These are phyloP conservation scores for Ustilago bromivora DNA, from an alignment of 1,284 basidiomycete species.

Conservation along the genomic window DNA sequence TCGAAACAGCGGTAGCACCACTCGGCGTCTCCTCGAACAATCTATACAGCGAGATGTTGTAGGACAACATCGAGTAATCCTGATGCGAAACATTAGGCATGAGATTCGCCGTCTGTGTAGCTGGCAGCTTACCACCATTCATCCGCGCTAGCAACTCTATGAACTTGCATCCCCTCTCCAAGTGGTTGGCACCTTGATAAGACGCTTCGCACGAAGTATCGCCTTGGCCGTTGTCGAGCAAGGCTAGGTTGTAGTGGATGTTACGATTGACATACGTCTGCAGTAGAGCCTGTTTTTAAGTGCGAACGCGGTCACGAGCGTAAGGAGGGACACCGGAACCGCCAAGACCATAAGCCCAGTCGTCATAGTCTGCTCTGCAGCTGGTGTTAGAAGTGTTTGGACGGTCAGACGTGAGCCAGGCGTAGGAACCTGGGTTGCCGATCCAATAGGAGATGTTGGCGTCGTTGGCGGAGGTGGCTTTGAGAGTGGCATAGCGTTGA, in stretches of 20 bases:
- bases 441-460: constrained; percentile 58
- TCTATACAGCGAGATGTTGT: constrained; percentile 50
- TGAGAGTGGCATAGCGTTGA: constrained; percentile 56
- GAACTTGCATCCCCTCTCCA: constrained; percentile 58
- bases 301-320: constrained; percentile 49
- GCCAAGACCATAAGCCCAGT: constrained; percentile 60
- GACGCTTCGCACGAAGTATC: constrained; percentile 60
- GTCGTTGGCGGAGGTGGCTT: constrained; percentile 55
- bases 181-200: constrained; percentile 60
- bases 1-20: constrained; percentile 1
- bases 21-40: constrained; percentile 50
- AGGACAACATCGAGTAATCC: constrained; percentile 64
- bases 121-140: constrained; percentile 34
- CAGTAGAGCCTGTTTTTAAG: constrained; percentile 42
- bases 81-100: constrained; percentile 61
- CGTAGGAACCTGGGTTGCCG: constrained; percentile 63
- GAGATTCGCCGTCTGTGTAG: constrained; percentile 57
- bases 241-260: constrained; percentile 58
- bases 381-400: constrained; percentile 40
- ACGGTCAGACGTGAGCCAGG: constrained; percentile 47
- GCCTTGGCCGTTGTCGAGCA: constrained; percentile 64
- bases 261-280: constrained; percentile 47
- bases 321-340: constrained; percentile 44
- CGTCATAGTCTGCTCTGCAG: constrained; percentile 23
- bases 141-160: constrained; percentile 35